Percentiles rank a stretch among this genome's conserved stretches.
Evolutionary conservation across 345 rosid species (phyloP).

Genomic region (Sonneratia caseolaris): DNA sequence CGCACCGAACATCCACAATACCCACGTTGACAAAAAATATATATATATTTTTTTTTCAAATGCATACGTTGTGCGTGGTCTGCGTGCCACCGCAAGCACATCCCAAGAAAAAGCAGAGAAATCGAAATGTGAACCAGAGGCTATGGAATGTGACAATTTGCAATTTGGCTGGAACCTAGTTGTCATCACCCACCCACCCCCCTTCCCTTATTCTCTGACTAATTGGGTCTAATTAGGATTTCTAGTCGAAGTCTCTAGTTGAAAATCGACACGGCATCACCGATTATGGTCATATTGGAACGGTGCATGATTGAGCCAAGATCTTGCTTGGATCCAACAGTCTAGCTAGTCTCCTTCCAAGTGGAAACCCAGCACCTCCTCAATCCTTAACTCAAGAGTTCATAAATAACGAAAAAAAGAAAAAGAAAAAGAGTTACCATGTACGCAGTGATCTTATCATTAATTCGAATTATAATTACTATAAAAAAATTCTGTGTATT

Average conservation of each 20-base stretch:
- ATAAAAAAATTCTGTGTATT: too few species aligned
- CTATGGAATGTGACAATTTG: not conserved
- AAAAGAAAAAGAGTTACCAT: too few species aligned
- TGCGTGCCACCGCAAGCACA: not conserved
- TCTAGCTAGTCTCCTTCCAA: too few species aligned
- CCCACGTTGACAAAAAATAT: too few species aligned
- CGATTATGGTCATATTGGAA: not conserved
- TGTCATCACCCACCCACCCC: not conserved
- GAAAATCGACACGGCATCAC: not conserved
- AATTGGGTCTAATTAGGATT: not conserved
- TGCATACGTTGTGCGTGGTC: not conserved
- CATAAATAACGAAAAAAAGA: too few species aligned
- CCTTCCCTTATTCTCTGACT: not conserved
- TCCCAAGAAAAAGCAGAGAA: not conserved
- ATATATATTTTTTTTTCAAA: too few species aligned
- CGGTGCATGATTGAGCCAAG: not conserved
- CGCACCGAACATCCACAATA: too few species aligned
- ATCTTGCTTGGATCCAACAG: not conserved
- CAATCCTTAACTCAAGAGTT: too few species aligned
- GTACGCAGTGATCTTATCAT: too few species aligned
- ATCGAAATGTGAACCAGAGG: not conserved
- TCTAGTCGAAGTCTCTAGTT: not conserved
- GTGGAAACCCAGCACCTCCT: too few species aligned
- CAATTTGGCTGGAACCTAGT: slow-evolving; percentile 10
- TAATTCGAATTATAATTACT: too few species aligned